Conservation (phyloP, 768 basidiomycete species). For the Sarcodon sp. region DNA sequence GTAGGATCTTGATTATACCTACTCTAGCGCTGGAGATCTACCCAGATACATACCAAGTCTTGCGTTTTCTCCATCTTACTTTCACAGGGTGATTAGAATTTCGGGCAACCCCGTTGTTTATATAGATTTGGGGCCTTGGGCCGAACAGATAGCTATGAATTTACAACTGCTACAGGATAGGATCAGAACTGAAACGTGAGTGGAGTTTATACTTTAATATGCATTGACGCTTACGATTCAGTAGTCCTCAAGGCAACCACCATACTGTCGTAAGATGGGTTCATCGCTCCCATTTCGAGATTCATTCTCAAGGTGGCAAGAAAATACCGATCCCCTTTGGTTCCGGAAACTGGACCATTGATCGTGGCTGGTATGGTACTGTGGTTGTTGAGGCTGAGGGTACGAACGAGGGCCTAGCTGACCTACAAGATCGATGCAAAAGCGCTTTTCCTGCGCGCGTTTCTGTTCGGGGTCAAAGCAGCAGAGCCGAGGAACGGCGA, state of each 20-base stretch:
- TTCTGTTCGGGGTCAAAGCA: conserved; percentile 14
- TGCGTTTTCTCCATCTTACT: conserved; percentile 81
- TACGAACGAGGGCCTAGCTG: conserved; percentile 73
- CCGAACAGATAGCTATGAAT: conserved; percentile 59
- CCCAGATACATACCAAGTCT: conserved; percentile 71
- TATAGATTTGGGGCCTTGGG: conserved; percentile 70
- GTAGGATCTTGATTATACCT: conserved; percentile 80
- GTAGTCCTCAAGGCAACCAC: conserved; percentile 63
- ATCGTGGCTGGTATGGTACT: conserved; percentile 74
- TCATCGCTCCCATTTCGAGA: conserved; percentile 63
- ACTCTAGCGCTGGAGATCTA: conserved; percentile 61
- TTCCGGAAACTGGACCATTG: conserved; percentile 43
- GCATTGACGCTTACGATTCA: conserved; percentile 3
- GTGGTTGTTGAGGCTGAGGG: conserved; percentile 80
- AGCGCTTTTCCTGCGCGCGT: conserved; percentile 54
- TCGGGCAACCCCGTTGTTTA: conserved; percentile 40
- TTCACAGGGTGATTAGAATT: conserved; percentile 70
- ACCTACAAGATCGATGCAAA: conserved; percentile 65
- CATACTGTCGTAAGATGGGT: conserved; percentile 84
- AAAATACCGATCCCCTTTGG: conserved; percentile 29
- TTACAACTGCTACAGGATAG: conserved; percentile 70
- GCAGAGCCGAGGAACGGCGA: conserved; percentile 27
- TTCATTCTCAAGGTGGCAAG: conserved; percentile 32
- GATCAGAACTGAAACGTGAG: conserved; percentile 71
- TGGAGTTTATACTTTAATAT: conserved; percentile 7